Base-by-base conservation (phyloP, 2,329 filamentous ascomycete species). In the Bisporella sp. region DNA sequence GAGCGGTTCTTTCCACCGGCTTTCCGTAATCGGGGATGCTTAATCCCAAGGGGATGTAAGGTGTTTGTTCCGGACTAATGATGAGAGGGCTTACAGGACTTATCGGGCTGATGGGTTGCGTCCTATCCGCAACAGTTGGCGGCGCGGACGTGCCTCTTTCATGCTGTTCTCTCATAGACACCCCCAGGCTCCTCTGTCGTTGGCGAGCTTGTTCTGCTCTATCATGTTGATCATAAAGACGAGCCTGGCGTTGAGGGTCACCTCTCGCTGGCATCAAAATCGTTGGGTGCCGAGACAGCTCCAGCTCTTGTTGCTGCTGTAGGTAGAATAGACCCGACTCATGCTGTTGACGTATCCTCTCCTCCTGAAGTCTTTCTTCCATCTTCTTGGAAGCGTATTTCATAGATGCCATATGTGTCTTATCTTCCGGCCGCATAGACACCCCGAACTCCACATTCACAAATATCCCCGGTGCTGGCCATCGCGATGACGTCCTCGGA, bases 361-460 rank as follows among this genome's bases (percentile, higher is more conserved):
- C 53, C 37, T 60, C 56, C 41, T 58, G 46, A 21, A 57, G 37
- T 31, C 55, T 60, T 9, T 60, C 54, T 47, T 58, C 55, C 59
- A 64, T 62, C 11, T 54, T 58, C 32, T 48, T 59, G 11, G 61
- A 60, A 31, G 57, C 51, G 37, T 62, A 63, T 31, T 51, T 58
- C 47, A 63, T 41, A 5, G 55, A 51, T 39, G 55, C 57, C n/a
- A 49, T 59, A 46, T 60, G 59, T 39, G 55, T 50, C 41, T 52
- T 49, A 41, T 61, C 50, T 9, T 62, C 51, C 9, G 55, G 50
- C 6, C 58, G 57, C 35, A 60, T 55, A 4, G 62, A 58, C n/a
- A 65, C 50, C 12, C 61, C 61, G 31, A 64, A 57, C 40, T 64
- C 61, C 8, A 65, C 49, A 42, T 59, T 61, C 6, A 64, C 52